Evolutionary conservation across 305 asterid species (phyloP).

Genomic region (Andrographis paniculata): DNA sequence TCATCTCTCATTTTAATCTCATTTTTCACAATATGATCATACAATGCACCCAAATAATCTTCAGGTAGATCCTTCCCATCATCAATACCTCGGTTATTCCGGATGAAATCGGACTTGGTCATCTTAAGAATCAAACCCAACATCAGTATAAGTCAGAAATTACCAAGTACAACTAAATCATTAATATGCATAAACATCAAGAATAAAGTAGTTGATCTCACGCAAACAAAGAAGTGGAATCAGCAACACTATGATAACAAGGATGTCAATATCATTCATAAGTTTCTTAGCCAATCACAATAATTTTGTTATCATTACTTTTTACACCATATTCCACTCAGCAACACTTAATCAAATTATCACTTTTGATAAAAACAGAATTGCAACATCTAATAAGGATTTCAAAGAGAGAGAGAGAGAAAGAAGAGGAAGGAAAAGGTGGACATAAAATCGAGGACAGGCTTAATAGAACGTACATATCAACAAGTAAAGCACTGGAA

Average conservation of each 20-base stretch:
- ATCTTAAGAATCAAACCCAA: constrained; percentile 51
- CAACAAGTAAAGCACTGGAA: background rate
- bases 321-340: background rate
- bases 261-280: too few relatives aligned
- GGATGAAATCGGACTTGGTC: constrained; percentile 93
- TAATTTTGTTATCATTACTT: background rate
- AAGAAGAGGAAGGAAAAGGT: constrained; percentile 4
- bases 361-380: too few relatives aligned
- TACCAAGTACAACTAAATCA: constrained; percentile 13
- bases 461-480: background rate
- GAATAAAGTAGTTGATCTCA: constrained; percentile 2
- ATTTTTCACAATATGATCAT: constrained; percentile 87
- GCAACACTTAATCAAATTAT: too few relatives aligned
- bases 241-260: too few relatives aligned
- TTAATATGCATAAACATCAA: constrained; percentile 10
- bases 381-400: too few relatives aligned
- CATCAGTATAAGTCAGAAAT: constrained; percentile 28
- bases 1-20: constrained; percentile 95
- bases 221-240: too few relatives aligned
- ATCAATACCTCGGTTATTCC: constrained; percentile 97
- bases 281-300: too few relatives aligned
- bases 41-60: constrained; percentile 80
- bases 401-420: too few relatives aligned
- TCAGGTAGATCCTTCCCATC: constrained; percentile 93
- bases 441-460: constrained; percentile 1